These are phyloP conservation scores for Sicyos edulis DNA, from an alignment of 306 rosid species.

Conservation along the genomic window DNA sequence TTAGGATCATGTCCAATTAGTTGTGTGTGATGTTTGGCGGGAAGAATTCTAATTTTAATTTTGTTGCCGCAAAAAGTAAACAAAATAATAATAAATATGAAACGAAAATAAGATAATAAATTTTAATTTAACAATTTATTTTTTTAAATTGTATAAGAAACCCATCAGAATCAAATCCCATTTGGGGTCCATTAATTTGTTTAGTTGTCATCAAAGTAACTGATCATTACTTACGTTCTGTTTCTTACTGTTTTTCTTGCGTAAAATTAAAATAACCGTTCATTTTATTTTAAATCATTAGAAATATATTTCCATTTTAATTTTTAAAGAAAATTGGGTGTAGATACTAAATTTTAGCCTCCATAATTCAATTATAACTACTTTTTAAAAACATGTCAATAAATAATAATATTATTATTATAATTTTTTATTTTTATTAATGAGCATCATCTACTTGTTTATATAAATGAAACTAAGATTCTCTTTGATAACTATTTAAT, in stretches of 20 bases:
- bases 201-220: neutral
- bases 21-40: neutral
- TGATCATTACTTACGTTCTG: neutral
- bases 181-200: neutral
- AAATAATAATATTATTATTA: too few relatives aligned
- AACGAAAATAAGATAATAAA: neutral
- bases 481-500: too few relatives aligned
- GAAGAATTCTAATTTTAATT: neutral
- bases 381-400: too few relatives aligned
- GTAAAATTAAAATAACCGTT: too few relatives aligned
- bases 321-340: too few relatives aligned
- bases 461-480: too few relatives aligned
- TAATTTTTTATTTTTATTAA: too few relatives aligned
- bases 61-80: neutral
- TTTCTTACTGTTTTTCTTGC: too few relatives aligned
- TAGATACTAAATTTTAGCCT: too few relatives aligned
- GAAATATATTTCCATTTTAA: neutral
- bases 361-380: too few relatives aligned
- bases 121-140: neutral
- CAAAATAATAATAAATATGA: too few relatives aligned
- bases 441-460: too few relatives aligned
- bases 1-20: neutral
- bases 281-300: neutral
- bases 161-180: neutral
- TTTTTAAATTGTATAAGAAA: conserved; percentile 3